Conservation (phyloP, 192 early-diverging fungal species). For the Globomyces pollinis-pini region DNA sequence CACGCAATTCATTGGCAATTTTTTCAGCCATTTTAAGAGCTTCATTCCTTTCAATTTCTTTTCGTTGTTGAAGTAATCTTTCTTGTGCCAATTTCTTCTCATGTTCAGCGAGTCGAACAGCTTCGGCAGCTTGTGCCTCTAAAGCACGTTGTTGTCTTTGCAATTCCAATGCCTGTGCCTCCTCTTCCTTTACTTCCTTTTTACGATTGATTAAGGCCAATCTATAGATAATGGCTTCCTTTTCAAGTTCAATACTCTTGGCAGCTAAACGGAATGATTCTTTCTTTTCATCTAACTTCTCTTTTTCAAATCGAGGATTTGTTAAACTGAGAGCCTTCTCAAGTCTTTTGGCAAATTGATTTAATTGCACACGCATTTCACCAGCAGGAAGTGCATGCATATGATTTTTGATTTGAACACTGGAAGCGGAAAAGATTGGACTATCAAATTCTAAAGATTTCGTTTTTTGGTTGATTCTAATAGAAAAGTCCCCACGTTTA, state of each 20-base stretch:
- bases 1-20: conserved; percentile 39
- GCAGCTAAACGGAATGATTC: conserved; percentile 65
- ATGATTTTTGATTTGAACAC: conserved; percentile 44
- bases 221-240: conserved; percentile 64
- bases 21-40: conserved; percentile 77
- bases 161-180: conserved; percentile 28
- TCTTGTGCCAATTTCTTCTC: conserved; percentile 73
- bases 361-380: conserved; percentile 87
- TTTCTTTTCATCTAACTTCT: conserved; percentile 58
- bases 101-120: conserved; percentile 78
- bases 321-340: conserved; percentile 79
- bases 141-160: conserved; percentile 46
- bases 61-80: conserved; percentile 63
- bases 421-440: conserved; percentile 72
- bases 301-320: conserved; percentile 63
- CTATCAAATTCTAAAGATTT: conserved; percentile 88
- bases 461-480: conserved; percentile 89
- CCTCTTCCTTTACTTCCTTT: conserved; percentile 22
- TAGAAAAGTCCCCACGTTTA: conserved; percentile 89
- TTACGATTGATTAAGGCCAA: conserved; percentile 88
- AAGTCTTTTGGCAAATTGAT: conserved; percentile 75
- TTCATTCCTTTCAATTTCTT: conserved; percentile 74
- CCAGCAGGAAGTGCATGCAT: conserved; percentile 57
- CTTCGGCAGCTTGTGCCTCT: conserved; percentile 76
- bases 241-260: conserved; percentile 71